Conservation (phyloP, 1,139 yeast genomes). For the Taphrina flavorubra region DNA sequence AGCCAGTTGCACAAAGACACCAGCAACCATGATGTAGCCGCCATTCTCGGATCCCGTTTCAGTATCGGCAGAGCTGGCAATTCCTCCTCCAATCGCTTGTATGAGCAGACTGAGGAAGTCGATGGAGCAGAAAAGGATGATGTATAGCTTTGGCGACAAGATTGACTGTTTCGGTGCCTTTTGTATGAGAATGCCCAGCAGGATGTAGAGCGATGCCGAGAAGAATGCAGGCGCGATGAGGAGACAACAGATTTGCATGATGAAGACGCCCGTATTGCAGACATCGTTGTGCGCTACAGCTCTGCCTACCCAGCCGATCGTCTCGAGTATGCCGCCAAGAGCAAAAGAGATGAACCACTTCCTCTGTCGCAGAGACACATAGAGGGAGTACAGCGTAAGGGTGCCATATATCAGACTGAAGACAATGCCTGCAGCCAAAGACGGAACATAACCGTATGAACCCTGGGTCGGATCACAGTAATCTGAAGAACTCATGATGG, state of each 20-base stretch:
- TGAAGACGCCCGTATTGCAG: conserved; percentile 56
- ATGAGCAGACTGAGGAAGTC: conserved; percentile 32
- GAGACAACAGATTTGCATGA: conserved; percentile 70
- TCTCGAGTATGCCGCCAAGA: conserved; percentile 60
- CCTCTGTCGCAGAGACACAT: conserved; percentile 9
- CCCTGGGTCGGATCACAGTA: conserved; percentile 18
- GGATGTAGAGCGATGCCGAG: conserved; percentile 72
- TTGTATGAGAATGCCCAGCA: conserved; percentile 26
- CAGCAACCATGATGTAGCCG: conserved; percentile 78
- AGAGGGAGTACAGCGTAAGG: conserved; percentile 10
- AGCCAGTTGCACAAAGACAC: conserved; percentile 76
- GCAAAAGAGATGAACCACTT: conserved; percentile 33
- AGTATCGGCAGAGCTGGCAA: conserved; percentile 63
- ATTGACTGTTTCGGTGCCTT: conserved; percentile 24
- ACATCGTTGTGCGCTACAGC: conserved; percentile 57
- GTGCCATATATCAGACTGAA: conserved; percentile 27
- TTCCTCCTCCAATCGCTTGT: conserved; percentile 68
- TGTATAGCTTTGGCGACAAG: conserved; percentile 32
- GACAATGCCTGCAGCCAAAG: conserved; percentile 31
- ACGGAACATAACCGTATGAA: conserved; percentile 30
- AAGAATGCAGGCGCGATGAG: conserved; percentile 87
- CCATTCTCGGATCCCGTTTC: conserved; percentile 59
- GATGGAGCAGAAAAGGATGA: conserved; percentile 33
- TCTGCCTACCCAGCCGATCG: conserved; percentile 74
- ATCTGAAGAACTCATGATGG: neutral